Base-by-base conservation (phyloP, 495 filamentous ascomycete species). In the Amniculicola lignicola region DNA sequence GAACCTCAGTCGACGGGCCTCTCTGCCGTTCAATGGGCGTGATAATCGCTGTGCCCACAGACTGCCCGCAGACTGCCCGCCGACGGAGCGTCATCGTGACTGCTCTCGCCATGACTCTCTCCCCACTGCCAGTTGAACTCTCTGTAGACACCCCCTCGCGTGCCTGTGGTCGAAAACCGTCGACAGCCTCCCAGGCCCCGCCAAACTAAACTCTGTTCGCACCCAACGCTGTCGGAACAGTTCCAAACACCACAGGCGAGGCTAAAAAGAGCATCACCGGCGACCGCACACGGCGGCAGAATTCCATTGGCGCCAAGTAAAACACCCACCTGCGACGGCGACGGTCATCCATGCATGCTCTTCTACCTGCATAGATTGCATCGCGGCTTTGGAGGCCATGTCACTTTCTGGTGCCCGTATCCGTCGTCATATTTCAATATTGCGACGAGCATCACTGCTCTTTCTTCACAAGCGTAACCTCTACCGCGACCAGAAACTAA, bases 231-330 rank as follows among this genome's bases (percentile, higher is more conserved):
- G 29, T 21, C 25, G 15, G 39, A 35, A 29, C 44, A 61, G 51
- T n/a, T n/a, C n/a, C n/a, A n/a, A n/a, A n/a, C n/a, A n/a, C n/a
- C n/a, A n/a, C n/a, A n/a, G n/a, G 15, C n/a, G 7, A 45, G 56
- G 51, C 58, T 56, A 49, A 61, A 54, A 49, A 43, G 42, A 38
- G 39, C 33, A 51, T 38, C 36, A 33, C 2, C 18, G 15, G 19
- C 6, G 7, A 4, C 21, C 16, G 15, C 35, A 25, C 14, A 18
- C 23, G 7, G 24, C 59, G 39, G 54, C 50, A 51, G 21, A 49
- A 49, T 41, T 39, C 45, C 54, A 59, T 54, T 63, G 60, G 54
- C 50, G 43, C 49, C 54, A 45, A 44, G 41, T 49, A 54, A 63
- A 54, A 63, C 54, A 59, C 43, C 43, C 22, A 36, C 7, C 51